A percentile compares a stretch with the other conserved stretches of the same genome.
Conservation (phyloP, 2,329 filamentous ascomycete species). For the Paraphaeosphaeria minitans region DNA sequence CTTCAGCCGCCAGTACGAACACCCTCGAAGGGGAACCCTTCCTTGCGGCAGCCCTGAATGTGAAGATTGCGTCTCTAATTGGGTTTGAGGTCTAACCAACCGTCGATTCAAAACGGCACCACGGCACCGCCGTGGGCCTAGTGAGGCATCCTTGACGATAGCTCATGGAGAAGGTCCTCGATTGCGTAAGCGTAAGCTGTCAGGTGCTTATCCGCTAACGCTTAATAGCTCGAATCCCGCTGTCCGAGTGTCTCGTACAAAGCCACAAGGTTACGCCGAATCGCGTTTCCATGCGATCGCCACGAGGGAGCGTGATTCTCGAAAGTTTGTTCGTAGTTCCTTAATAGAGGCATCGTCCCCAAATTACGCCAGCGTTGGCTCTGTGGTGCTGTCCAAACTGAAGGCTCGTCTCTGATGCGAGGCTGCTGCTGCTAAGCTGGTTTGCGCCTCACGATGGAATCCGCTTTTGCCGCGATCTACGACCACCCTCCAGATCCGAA, state of each 20-base stretch:
- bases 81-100: background rate
- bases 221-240: background rate
- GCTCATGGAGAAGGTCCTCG: background rate
- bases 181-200: background rate
- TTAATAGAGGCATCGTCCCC: background rate
- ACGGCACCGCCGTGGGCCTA: background rate
- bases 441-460: slow-evolving; percentile 5
- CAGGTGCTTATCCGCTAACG: background rate
- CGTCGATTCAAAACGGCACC: background rate
- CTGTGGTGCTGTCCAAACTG: background rate
- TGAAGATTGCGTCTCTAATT: background rate
- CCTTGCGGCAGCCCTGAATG: background rate
- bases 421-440: background rate
- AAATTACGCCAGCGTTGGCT: background rate
- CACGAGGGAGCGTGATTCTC: background rate
- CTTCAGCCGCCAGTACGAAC: background rate
- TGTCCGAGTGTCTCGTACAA: slow-evolving; percentile 3
- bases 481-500: slow-evolving; percentile 30
- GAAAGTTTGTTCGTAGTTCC: slow-evolving; percentile 1
- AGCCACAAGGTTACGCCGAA: background rate
- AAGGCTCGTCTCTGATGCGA: background rate
- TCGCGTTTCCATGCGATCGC: background rate
- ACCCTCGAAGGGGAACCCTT: background rate
- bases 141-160: background rate
- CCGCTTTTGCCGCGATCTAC: slow-evolving; percentile 13